A percentile compares a stretch with the other conserved stretches of the same genome.
These are phyloP conservation scores for Ophiocordyceps camponoti-floridani DNA, from an alignment of 2,329 filamentous ascomycete species.

Conservation along the genomic window DNA sequence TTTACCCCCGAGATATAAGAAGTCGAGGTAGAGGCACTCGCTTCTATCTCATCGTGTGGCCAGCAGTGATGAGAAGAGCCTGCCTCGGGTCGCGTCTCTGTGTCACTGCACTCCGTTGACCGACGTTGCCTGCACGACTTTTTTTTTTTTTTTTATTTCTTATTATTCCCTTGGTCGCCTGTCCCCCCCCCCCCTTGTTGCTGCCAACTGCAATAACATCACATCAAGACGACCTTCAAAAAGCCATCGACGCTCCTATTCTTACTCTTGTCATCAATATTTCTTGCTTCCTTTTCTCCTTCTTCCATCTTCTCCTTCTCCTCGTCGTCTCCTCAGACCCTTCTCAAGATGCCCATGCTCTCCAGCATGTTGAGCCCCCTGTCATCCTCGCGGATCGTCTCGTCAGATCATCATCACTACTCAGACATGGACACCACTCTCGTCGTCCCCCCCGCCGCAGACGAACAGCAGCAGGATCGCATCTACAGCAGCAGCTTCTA, in stretches of 20 bases:
- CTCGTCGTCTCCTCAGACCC: background rate
- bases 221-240: too few species aligned
- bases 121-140: too few species aligned
- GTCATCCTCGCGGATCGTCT: constrained; percentile 8
- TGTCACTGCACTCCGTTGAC: background rate
- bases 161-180: background rate
- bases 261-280: background rate
- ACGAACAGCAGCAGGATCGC: constrained; percentile 8
- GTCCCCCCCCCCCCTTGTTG: too few species aligned
- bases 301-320: background rate
- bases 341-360: constrained; percentile 8
- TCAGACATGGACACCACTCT: constrained; percentile 9
- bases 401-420: constrained; percentile 11
- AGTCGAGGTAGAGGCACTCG: background rate
- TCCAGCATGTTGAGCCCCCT: constrained; percentile 15
- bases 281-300: background rate
- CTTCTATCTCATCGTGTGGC: background rate
- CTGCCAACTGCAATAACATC: too few species aligned
- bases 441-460: constrained; percentile 6
- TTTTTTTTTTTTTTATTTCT: background rate
- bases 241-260: background rate
- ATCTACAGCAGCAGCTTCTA: constrained; percentile 7
- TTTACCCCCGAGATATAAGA: background rate
- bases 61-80: background rate
- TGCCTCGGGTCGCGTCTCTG: background rate